Percentiles rank a stretch among this genome's conserved stretches.
phyloP scores from a whole-genome alignment of 1,284 basidiomycete species.

The Cutaneotrichosporon dermatis region DNA sequence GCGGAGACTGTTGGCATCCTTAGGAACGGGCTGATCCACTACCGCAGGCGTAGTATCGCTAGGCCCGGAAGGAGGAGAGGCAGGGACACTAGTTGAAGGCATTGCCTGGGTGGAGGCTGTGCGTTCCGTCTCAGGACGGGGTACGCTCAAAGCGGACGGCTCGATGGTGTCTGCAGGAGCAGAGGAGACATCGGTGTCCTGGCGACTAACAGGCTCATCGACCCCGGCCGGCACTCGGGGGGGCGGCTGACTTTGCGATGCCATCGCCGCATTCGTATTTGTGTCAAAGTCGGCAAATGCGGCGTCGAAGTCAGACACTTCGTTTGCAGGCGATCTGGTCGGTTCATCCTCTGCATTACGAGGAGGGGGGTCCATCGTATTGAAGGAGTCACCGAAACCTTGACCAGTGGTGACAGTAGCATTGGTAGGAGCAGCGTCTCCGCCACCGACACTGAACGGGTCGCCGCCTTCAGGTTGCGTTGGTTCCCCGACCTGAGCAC shows the following conservation, averaged over 20 bases:
- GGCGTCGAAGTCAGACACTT: conserved; percentile 45
- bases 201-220: no score
- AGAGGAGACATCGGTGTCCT: no score
- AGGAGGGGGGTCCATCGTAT: not conserved
- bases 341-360: not conserved
- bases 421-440: not conserved
- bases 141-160: not conserved
- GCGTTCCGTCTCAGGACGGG: conserved; percentile 28
- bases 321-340: not conserved
- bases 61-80: conserved; percentile 17
- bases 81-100: conserved; percentile 28
- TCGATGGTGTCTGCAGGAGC: no score
- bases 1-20: no score
- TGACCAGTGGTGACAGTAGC: no score
- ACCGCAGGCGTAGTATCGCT: not conserved
- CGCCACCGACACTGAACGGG: conserved; percentile 1
- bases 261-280: no score
- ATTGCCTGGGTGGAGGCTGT: conserved; percentile 38
- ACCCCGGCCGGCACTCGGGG: no score
- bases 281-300: conserved; percentile 61
- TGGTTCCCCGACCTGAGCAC: not conserved
- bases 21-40: no score
- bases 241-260: no score
- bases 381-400: conserved; percentile 31
- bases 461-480: not conserved